Conservation (phyloP, 2,329 filamentous ascomycete species). For the Aspergillus ochraceoroseus region DNA sequence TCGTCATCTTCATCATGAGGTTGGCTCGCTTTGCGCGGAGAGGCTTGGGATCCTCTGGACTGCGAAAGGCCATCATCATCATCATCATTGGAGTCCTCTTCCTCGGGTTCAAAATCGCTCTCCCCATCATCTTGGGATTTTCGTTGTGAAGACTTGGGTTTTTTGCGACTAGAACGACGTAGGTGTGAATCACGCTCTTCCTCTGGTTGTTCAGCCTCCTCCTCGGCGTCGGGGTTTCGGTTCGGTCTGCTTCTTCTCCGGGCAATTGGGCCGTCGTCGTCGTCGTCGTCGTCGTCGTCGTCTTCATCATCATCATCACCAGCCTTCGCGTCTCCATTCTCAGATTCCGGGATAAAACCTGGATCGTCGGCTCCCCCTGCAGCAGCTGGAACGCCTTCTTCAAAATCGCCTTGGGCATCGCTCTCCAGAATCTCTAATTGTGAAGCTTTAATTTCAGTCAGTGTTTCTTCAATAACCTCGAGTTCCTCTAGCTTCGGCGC, state of each 20-base stretch:
- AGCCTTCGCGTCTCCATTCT: slow-evolving; percentile 34
- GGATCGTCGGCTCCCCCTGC: slow-evolving; percentile 34
- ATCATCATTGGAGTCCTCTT: slow-evolving; percentile 51
- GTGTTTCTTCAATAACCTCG: slow-evolving; percentile 48
- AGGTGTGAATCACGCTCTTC: slow-evolving; percentile 25
- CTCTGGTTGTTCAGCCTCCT: slow-evolving; percentile 19
- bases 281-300: slow-evolving; percentile 44
- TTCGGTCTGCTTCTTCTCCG: slow-evolving; percentile 40
- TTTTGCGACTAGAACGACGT: slow-evolving; percentile 41
- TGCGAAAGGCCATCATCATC: slow-evolving; percentile 51
- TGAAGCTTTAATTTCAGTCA: slow-evolving; percentile 36
- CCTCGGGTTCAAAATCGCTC: slow-evolving; percentile 60
- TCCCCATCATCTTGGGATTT: slow-evolving; percentile 50
- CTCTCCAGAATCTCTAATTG: slow-evolving; percentile 44
- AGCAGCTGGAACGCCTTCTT: slow-evolving; percentile 28
- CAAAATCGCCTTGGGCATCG: slow-evolving; percentile 34
- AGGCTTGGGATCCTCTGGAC: slow-evolving; percentile 46
- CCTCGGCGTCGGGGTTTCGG: slow-evolving; percentile 25
- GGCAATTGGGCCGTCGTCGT: slow-evolving; percentile 52
- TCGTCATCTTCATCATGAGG: slow-evolving; percentile 46
- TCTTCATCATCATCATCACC: slow-evolving; percentile 25
- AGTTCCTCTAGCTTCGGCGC: slow-evolving; percentile 35
- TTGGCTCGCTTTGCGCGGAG: slow-evolving; percentile 40
- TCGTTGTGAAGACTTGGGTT: slow-evolving; percentile 42
- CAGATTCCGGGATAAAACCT: slow-evolving; percentile 41